Evolutionary conservation across 768 basidiomycete genomes (phyloP).

Genomic region (Boletus rex-veris): DNA sequence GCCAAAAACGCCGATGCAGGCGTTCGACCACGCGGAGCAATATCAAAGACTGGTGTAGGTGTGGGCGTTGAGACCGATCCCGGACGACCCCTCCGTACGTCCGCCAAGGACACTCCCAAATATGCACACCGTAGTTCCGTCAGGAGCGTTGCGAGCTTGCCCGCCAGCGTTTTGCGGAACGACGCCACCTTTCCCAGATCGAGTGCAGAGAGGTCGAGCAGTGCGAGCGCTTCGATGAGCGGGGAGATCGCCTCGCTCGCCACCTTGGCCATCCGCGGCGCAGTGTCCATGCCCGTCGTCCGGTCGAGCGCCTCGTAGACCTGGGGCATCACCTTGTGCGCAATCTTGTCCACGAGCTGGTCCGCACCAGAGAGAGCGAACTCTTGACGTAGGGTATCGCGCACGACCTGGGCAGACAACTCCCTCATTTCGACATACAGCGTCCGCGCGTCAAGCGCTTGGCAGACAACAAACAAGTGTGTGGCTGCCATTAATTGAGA

Average conservation of each 20-base stretch:
- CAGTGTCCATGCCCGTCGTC: conserved; percentile 70
- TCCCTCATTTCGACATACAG: conserved; percentile 62
- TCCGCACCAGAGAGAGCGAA: conserved; percentile 12
- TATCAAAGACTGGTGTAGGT: conserved; percentile 37
- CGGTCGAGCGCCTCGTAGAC: conserved; percentile 56
- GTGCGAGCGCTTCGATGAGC: conserved; percentile 49
- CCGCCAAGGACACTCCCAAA: conserved; percentile 22
- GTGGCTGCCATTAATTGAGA: conserved; percentile 70
- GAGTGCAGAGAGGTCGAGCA: conserved; percentile 9
- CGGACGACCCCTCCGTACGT: conserved; percentile 13
- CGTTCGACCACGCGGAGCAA: conserved; percentile 50
- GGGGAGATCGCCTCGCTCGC: conserved; percentile 58
- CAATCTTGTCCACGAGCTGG: conserved; percentile 13
- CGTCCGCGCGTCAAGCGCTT: conserved; percentile 84
- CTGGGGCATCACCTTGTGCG: conserved; percentile 32
- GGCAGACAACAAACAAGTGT: conserved; percentile 72
- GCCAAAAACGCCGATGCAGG: conserved; percentile 64
- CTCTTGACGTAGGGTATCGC: conserved; percentile 11
- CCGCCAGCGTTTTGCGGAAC: conserved; percentile 21
- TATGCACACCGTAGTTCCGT: conserved; percentile 31
- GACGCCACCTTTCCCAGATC: conserved; percentile 22
- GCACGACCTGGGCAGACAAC: conserved; percentile 19
- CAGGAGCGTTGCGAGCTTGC: conserved; percentile 16
- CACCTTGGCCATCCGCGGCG: conserved; percentile 65
- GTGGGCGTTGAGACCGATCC: conserved; percentile 13